Percentiles rank a stretch among this genome's conserved stretches.
phyloP scores from a whole-genome alignment of 306 rosid species.

The Acacia confusa region DNA sequence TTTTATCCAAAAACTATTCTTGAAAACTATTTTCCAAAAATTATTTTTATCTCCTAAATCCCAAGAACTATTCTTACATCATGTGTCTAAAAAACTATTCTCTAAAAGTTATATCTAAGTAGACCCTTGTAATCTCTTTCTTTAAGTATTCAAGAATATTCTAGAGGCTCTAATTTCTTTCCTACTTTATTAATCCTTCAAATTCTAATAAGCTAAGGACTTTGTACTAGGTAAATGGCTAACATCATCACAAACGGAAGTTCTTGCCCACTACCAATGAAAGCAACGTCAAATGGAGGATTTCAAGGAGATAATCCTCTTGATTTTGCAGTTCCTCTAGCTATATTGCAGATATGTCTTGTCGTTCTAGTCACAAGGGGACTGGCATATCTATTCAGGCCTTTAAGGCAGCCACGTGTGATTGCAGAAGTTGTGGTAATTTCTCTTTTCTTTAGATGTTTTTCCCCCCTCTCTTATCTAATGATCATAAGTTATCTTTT shows the following conservation, averaged over 20 bases:
- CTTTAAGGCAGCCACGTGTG: conserved; percentile 48
- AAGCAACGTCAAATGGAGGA: conserved; percentile 72
- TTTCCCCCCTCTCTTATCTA: background rate
- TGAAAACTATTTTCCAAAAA: too few species aligned
- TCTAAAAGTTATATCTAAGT: too few species aligned
- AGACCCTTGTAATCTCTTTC: too few species aligned
- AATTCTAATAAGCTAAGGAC: background rate
- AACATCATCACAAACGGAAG: conserved; percentile 38
- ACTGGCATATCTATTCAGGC: conserved; percentile 38
- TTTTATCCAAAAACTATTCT: too few species aligned
- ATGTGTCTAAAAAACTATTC: too few species aligned
- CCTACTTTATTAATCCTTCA: too few species aligned
- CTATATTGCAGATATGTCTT: conserved; percentile 52
- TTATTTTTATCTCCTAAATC: too few species aligned
- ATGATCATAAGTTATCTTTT: background rate
- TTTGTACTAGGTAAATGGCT: conserved; percentile 44
- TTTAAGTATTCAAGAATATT: too few species aligned
- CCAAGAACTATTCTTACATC: too few species aligned
- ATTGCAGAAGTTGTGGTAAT: conserved; percentile 69
- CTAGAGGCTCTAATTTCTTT: too few species aligned
- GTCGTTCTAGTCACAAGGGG: conserved; percentile 46
- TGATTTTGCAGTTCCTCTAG: conserved; percentile 70
- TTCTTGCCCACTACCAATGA: conserved; percentile 59
- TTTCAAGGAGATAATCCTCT: conserved; percentile 91
- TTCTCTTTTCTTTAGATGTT: conserved; percentile 3